These are phyloP conservation scores for Phytophthora pini DNA, from an alignment of 352 stramenopile genomes.

Conservation along the genomic window DNA sequence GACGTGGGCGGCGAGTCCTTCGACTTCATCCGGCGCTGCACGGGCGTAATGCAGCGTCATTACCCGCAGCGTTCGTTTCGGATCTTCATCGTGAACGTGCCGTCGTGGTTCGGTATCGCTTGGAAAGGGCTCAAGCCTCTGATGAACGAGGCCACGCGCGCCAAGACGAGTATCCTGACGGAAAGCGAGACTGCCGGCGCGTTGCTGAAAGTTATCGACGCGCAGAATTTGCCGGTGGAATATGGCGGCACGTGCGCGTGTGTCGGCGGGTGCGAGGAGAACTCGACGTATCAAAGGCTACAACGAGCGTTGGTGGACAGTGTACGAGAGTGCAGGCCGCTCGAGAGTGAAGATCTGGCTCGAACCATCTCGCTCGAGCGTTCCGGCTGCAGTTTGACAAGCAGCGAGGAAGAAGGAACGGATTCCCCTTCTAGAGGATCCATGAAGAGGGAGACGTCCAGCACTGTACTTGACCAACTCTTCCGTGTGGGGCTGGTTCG, in stretches of 20 bases:
- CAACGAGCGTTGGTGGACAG: conserved; percentile 63
- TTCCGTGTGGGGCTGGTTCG: conserved; percentile 25
- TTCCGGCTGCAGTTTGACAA: conserved; percentile 5
- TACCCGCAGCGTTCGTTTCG: conserved; percentile 91
- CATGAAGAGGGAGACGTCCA: conserved; percentile 32
- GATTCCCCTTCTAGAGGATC: conserved; percentile 8
- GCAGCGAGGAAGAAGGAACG: conserved; percentile 8
- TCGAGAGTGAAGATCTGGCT: conserved; percentile 46
- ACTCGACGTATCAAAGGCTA: conserved; percentile 71
- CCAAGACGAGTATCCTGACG: conserved; percentile 89
- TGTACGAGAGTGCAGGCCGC: conserved; percentile 56
- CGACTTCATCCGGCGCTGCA: conserved; percentile 84
- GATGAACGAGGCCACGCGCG: conserved; percentile 86
- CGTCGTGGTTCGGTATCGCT: conserved; percentile 92
- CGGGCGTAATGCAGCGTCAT: conserved; percentile 84
- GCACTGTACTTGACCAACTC: conserved; percentile 27
- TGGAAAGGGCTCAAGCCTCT: conserved; percentile 92
- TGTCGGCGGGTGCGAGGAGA: conserved; percentile 63
- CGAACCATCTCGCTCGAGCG: conserved; percentile 29
- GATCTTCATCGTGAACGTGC: conserved; percentile 93
- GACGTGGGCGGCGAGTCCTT: conserved; percentile 78
- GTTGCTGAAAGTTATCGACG: conserved; percentile 67
- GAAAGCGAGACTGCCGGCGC: conserved; percentile 59
- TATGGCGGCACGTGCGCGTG: conserved; percentile 78
- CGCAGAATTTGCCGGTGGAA: conserved; percentile 67